Percentiles rank a stretch among this genome's conserved stretches.
Conservation (phyloP, 306 rosid genomes). For the Acmispon strigosus region DNA sequence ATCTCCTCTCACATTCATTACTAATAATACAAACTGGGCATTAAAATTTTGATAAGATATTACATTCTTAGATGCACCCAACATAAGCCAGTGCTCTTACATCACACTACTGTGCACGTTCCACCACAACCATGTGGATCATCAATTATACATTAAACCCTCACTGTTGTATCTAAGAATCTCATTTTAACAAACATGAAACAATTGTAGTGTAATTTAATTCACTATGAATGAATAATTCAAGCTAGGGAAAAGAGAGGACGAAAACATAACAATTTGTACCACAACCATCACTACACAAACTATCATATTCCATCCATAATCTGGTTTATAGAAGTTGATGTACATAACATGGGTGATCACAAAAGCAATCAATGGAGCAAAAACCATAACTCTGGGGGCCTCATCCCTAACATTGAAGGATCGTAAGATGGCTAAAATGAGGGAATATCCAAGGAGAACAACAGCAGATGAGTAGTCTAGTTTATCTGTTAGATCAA, state of each 20-base stretch:
- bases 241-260: background rate
- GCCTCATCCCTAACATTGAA: constrained; percentile 56
- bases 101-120: no score
- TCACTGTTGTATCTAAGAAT: no score
- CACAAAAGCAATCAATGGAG: constrained; percentile 69
- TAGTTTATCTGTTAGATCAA: constrained; percentile 67
- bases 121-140: no score
- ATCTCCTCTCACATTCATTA: background rate
- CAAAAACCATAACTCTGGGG: constrained; percentile 69
- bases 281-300: constrained; percentile 53
- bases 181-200: no score
- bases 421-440: constrained; percentile 59
- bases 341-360: constrained; percentile 65
- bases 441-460: constrained; percentile 70
- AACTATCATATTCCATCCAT: constrained; percentile 87
- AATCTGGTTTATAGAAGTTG: constrained; percentile 60
- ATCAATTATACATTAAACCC: no score
- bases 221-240: background rate
- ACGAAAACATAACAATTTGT: background rate
- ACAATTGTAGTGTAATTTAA: background rate
- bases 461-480: constrained; percentile 82
- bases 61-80: no score
- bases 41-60: no score
- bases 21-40: background rate
- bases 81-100: no score